phyloP scores from a whole-genome alignment of 768 basidiomycete genomes.

The Cubamyces sp. region DNA sequence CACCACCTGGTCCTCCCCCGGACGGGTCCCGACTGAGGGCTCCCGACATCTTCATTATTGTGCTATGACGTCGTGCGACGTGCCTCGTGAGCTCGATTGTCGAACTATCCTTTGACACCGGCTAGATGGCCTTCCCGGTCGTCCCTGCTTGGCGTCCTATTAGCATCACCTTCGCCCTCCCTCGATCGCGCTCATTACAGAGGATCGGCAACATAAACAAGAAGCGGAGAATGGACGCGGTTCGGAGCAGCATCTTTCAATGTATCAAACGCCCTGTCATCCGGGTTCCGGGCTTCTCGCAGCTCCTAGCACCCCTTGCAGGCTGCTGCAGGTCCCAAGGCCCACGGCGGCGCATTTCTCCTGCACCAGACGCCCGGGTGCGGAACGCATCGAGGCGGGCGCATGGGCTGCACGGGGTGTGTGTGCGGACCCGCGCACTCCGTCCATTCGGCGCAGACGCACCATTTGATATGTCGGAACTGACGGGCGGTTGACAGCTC shows the following conservation, averaged over 20 bases:
- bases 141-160: background rate
- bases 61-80: no score
- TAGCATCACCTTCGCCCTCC: background rate
- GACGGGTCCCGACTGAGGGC: no score
- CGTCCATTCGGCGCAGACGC: background rate
- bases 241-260: no score
- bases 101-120: background rate
- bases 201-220: no score
- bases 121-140: background rate
- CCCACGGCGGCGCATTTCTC: background rate
- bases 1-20: no score
- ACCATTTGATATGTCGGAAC: slow-evolving; percentile 8
- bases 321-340: no score
- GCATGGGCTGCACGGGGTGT: background rate
- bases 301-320: no score
- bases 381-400: background rate
- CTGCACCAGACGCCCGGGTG: background rate
- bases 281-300: no score
- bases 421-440: background rate
- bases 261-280: no score
- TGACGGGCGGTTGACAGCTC: slow-evolving; percentile 12
- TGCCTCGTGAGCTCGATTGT: no score
- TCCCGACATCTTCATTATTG: no score
- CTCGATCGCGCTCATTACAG: background rate
- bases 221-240: no score